A percentile compares a stretch with the other conserved stretches of the same genome.
Conservation (phyloP, 169 alveolate genomes). For the Plasmodium gaboni region DNA sequence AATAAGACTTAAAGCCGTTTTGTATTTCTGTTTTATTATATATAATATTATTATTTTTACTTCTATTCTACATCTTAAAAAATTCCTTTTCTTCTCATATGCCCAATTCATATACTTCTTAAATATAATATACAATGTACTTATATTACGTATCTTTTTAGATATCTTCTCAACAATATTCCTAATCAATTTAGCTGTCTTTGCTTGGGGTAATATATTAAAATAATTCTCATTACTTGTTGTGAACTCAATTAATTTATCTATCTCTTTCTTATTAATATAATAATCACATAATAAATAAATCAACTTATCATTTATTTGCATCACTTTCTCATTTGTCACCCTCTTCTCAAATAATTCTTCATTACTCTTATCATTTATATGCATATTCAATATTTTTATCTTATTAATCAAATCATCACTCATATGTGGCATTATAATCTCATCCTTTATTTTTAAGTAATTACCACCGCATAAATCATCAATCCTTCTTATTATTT, state of each 20-base stretch:
- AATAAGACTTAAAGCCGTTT: conserved; percentile 91
- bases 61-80: conserved; percentile 93
- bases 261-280: conserved; percentile 78
- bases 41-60: conserved; percentile 93
- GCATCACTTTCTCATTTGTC: conserved; percentile 69
- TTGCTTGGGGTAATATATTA: conserved; percentile 85
- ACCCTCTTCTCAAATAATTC: conserved; percentile 68
- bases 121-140: conserved; percentile 88
- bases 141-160: conserved; percentile 81
- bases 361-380: conserved; percentile 66
- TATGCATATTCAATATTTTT: conserved; percentile 47
- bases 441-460: conserved; percentile 56
- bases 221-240: conserved; percentile 84
- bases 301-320: conserved; percentile 66
- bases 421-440: conserved; percentile 72
- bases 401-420: conserved; percentile 53
- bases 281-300: conserved; percentile 73
- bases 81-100: conserved; percentile 93
- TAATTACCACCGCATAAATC: conserved; percentile 50
- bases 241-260: conserved; percentile 80
- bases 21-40: conserved; percentile 86
- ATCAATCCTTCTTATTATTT: conserved; percentile 52
- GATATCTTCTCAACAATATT: conserved; percentile 83
- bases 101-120: conserved; percentile 95
- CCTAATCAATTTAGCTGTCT: conserved; percentile 84